Base-by-base conservation (phyloP, 257 asterid genomes). In the Fraxinus quadrangulata region DNA sequence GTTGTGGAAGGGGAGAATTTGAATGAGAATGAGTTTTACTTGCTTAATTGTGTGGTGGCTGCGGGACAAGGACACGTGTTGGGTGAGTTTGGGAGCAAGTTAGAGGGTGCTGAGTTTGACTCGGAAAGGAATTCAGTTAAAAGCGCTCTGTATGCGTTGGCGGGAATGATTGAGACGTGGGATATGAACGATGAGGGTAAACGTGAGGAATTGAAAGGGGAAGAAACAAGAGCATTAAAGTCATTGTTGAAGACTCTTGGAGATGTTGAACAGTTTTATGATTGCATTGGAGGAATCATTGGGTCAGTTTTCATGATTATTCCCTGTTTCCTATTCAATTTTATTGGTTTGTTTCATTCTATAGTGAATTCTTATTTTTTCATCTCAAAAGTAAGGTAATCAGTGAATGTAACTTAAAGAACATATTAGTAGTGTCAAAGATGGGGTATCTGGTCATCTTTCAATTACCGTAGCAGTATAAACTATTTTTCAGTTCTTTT, bases 211-310 rank as follows among this genome's bases (percentile, higher is more conserved):
- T 63, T 84, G 36, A 84, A 78, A 67, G 89, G 78, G 28, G 88
- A 85, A 69, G 91, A 92, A 66, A 77, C 84, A 70, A 83, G 40
- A 54, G 89, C 92, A 24, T 82, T 96, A 85, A 83, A 82, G 83
- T 90, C 91, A 54, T 75, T 93, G 87, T 74, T 96, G 91, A 92
- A 88, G 83, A 87, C 85, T 85, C 93, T 96, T 28, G 91, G 87
- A 36, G 96, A 96, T 56, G 88, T 93, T 37, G 99, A 96, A 85
- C 87, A 83, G 77, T 93, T 96, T 83, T 96, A 93, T 84, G 95
- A 96, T 68, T 93, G 97, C 84, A 89, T 96, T 81, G 98, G 99
- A 78, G 99, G 99, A 77, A 90, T 93, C 70, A 88, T 96, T 47
- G 99, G 99, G 98, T 96, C 74, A 87, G 96, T 84, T 26, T 72